Conservation (phyloP, 169 alveolate species). For the Plasmodium sp. region DNA sequence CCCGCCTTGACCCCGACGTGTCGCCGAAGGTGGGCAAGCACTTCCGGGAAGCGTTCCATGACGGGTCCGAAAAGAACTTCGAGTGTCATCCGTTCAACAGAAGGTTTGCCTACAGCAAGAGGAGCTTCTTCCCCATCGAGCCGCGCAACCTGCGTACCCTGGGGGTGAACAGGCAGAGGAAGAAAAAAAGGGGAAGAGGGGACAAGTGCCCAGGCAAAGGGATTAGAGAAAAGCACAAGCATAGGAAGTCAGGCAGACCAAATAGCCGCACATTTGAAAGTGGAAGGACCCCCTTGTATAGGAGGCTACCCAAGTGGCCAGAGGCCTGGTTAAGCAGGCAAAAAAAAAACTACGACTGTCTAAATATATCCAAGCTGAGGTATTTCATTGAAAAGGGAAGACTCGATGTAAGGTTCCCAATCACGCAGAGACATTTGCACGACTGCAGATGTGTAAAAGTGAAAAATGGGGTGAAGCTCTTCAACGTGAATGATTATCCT, state of each 20-base stretch:
- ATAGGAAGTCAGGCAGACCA: conserved; percentile 83
- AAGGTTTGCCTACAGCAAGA: conserved; percentile 84
- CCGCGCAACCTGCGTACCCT: conserved; percentile 84
- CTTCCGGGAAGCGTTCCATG: conserved; percentile 62
- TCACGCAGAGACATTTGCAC: conserved; percentile 91
- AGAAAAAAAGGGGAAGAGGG: conserved; percentile 87
- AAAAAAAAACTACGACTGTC: conserved; percentile 82
- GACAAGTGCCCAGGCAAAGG: conserved; percentile 87
- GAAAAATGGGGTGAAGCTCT: conserved; percentile 87
- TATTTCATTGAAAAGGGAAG: conserved; percentile 89
- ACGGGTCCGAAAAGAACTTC: conserved; percentile 66
- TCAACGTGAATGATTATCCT: conserved; percentile 91
- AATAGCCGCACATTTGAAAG: conserved; percentile 87
- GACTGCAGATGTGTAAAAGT: conserved; percentile 89
- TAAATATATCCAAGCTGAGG: conserved; percentile 86
- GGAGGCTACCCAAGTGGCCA: conserved; percentile 88
- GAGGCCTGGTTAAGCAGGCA: conserved; percentile 87
- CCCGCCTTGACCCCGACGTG: not conserved
- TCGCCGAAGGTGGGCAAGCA: conserved; percentile 60
- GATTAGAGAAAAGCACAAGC: conserved; percentile 80
- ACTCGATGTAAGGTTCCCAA: conserved; percentile 87
- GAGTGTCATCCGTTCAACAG: conserved; percentile 86
- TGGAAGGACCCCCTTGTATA: conserved; percentile 86
- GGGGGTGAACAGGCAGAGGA: conserved; percentile 81
- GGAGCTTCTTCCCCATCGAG: conserved; percentile 88